Base-by-base conservation (phyloP, 805 yeast genomes). In the Brettanomyces naardenensis region DNA sequence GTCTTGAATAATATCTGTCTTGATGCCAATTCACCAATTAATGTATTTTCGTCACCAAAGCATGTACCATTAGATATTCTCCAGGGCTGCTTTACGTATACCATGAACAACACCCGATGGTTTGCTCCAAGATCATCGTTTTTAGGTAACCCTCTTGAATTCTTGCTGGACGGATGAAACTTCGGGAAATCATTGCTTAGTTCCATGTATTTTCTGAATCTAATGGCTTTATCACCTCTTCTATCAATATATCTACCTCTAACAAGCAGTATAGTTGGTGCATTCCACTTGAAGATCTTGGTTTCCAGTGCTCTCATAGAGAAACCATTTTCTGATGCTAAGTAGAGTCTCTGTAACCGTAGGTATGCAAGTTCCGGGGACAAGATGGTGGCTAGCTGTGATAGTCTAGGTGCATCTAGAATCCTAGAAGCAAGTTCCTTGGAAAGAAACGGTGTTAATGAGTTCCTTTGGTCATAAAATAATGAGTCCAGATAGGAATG, bases 241-340 rank as follows among this genome's bases (percentile, higher is more conserved):
- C 21, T 22, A 6, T 58, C 54, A 19, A 79, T 54, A 33, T 75
- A 54, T 46, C 67, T 70, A 0, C 97, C 97, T 3, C 75, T 70
- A 0, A 90, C 64, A 0, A 89, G 42, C 6, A 89, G 46, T 1
- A 90, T 54, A 0, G 95, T 75, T 0, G 96, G 95, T 0, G 95
- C 92, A 47, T 75, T 78, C 95, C 97, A 90, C 49, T 88, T 86
- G 64, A 86, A 76, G 0, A 81, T 82, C 44, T 80, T 85, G 39
- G 80, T 72, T 58, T 89, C 95, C 41, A 90, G 71, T 0, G 95
- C 81, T 22, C 95, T 64, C 71, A 89, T 85, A 0, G 95, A 85
- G 54, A 84, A 90, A 2, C 97, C 97, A 35, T 78, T 66, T 34
- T 75, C 80, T 7, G 86, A 63, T 0, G 94, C 96, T 6, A 70